Evolutionary conservation across 257 asterid species (phyloP).

Genomic region (Apocynum venetum): DNA sequence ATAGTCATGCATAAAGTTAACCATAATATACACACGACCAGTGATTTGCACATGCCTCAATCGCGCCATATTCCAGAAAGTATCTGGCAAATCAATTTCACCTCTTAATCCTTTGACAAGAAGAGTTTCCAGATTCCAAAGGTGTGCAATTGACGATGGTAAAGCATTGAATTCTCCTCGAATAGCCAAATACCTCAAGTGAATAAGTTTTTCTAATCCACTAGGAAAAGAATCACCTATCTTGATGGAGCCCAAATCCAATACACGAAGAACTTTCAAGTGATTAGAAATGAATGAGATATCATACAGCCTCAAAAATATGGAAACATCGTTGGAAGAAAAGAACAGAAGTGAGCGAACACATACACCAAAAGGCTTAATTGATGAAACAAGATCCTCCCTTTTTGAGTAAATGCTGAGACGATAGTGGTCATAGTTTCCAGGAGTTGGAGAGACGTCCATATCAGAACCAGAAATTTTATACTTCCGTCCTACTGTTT

Average conservation of each 20-base stretch:
- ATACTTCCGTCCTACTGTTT: background rate
- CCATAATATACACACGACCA: background rate
- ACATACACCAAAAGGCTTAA: background rate
- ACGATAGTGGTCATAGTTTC: background rate
- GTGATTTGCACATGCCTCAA: background rate
- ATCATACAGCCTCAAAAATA: background rate
- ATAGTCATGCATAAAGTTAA: background rate
- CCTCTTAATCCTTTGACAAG: background rate
- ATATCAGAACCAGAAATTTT: too few species aligned
- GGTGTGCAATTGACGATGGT: background rate
- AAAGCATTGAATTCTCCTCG: background rate
- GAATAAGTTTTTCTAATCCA: background rate
- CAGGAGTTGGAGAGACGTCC: too few species aligned
- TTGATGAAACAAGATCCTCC: background rate
- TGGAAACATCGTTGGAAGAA: background rate
- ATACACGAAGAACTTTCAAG: background rate
- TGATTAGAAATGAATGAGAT: background rate
- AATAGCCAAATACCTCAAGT: background rate
- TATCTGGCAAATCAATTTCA: background rate
- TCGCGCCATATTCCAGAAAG: background rate
- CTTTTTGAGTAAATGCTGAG: background rate
- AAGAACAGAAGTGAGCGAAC: conserved; percentile 1
- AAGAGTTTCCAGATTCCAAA: background rate
- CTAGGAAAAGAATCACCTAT: background rate
- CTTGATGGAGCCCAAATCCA: background rate